A percentile compares a stretch with the other conserved stretches of the same genome.
These are phyloP conservation scores for Ampelomyces quisqualis DNA, from an alignment of 2,329 filamentous ascomycete genomes.

Conservation along the genomic window DNA sequence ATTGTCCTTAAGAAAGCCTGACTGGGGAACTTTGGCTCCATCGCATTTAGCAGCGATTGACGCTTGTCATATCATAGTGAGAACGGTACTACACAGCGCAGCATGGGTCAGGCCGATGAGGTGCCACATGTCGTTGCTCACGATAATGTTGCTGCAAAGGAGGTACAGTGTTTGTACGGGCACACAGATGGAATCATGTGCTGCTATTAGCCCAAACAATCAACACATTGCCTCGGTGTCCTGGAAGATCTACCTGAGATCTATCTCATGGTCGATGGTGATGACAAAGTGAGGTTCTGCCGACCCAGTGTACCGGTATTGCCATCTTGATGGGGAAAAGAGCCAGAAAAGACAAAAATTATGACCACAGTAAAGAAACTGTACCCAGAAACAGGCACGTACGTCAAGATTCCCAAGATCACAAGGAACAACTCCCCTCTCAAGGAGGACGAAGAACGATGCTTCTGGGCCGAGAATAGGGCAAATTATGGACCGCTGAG, in stretches of 20 bases:
- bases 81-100: constrained; percentile 13
- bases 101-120: constrained; percentile 7
- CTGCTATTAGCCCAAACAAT: constrained; percentile 26
- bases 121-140: constrained; percentile 22
- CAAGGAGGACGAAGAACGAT: not conserved
- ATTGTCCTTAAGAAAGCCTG: constrained; percentile 18
- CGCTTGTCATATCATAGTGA: constrained; percentile 17
- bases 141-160: constrained; percentile 17
- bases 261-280: constrained; percentile 30
- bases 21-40: constrained; percentile 13
- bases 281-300: constrained; percentile 29
- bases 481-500: constrained; percentile 9
- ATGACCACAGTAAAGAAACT: constrained; percentile 1
- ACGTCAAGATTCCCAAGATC: constrained; percentile 20
- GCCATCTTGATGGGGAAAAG: constrained; percentile 22
- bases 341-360: not conserved
- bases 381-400: constrained; percentile 20
- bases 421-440: not conserved
- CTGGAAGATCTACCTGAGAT: constrained; percentile 22
- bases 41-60: constrained; percentile 24
- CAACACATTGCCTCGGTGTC: constrained; percentile 27
- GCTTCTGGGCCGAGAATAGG: constrained; percentile 8
- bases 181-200: constrained; percentile 34
- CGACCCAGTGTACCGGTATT: constrained; percentile 6
- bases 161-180: constrained; percentile 20